These are phyloP conservation scores for Irpex lacteus DNA, from an alignment of 1,284 basidiomycete species.

Conservation along the genomic window DNA sequence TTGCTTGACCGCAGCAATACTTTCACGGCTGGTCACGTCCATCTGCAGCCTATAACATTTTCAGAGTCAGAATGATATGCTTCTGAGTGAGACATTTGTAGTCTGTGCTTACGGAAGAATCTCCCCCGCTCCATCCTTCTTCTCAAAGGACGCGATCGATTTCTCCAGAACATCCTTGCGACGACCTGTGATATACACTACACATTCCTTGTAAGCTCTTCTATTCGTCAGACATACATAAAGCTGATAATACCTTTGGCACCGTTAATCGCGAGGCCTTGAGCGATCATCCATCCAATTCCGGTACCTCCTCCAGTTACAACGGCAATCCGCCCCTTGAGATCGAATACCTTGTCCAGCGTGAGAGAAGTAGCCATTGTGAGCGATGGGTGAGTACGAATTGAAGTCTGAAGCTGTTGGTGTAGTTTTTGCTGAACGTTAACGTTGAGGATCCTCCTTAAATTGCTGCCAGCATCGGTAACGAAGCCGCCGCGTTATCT, in stretches of 20 bases:
- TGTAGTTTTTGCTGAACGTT: background rate
- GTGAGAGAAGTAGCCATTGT: slow-evolving; percentile 4
- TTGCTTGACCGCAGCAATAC: slow-evolving; percentile 55
- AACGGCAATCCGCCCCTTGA: slow-evolving; percentile 63
- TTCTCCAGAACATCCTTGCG: slow-evolving; percentile 62
- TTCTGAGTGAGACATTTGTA: background rate
- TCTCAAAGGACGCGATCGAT: slow-evolving; percentile 45
- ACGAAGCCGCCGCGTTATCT: background rate
- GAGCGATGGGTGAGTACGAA: background rate
- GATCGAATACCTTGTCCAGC: slow-evolving; percentile 36
- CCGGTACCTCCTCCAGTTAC: slow-evolving; percentile 83
- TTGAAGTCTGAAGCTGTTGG: background rate
- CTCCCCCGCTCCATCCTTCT: slow-evolving; percentile 40
- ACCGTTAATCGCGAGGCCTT: slow-evolving; percentile 72
- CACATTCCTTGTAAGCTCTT: background rate
- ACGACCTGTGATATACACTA: slow-evolving; percentile 75
- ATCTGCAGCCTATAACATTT: slow-evolving; percentile 48
- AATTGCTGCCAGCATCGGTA: background rate
- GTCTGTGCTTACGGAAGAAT: slow-evolving; percentile 53
- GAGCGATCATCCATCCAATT: slow-evolving; percentile 74
- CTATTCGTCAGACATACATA: background rate
- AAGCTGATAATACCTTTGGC: slow-evolving; percentile 42
- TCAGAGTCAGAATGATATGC: slow-evolving; percentile 2
- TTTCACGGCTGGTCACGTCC: slow-evolving; percentile 69
- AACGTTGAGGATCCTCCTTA: background rate